phyloP scores from a whole-genome alignment of 164 flowering plant species.

The Buxus sempervirens region DNA sequence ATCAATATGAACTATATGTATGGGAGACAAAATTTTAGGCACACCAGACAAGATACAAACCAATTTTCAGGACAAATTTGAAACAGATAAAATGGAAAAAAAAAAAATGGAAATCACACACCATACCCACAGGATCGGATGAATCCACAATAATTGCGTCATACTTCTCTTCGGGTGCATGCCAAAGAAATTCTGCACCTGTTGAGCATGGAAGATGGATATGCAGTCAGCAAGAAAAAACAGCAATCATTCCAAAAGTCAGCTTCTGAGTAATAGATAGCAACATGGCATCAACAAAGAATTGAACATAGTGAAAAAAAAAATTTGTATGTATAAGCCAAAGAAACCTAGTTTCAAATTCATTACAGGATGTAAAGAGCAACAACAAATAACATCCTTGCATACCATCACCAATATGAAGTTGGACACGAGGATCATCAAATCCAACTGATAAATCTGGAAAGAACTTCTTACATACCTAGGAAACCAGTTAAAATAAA shows the following conservation, averaged over 20 bases:
- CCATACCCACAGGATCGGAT: constrained; percentile 97
- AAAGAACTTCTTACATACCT: constrained; percentile 77
- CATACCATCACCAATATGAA: constrained; percentile 95
- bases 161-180: constrained; percentile 67
- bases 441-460: constrained; percentile 86
- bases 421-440: constrained; percentile 92
- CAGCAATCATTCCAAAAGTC: too few relatives aligned
- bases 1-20: too few relatives aligned
- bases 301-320: too few relatives aligned
- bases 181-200: constrained; percentile 74
- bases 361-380: background rate
- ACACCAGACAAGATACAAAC: too few relatives aligned
- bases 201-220: constrained; percentile 13
- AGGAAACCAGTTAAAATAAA: background rate
- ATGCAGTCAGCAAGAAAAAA: too few relatives aligned
- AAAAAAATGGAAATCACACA: background rate
- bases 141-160: constrained; percentile 98
- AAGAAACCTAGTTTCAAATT: background rate
- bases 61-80: too few relatives aligned
- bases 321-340: background rate
- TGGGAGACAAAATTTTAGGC: too few relatives aligned
- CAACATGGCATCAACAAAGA: background rate
- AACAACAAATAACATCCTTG: background rate
- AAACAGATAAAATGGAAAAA: background rate
- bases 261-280: background rate